Conservation (phyloP, 1,284 basidiomycete genomes). For the Microbotryum intermedium region DNA sequence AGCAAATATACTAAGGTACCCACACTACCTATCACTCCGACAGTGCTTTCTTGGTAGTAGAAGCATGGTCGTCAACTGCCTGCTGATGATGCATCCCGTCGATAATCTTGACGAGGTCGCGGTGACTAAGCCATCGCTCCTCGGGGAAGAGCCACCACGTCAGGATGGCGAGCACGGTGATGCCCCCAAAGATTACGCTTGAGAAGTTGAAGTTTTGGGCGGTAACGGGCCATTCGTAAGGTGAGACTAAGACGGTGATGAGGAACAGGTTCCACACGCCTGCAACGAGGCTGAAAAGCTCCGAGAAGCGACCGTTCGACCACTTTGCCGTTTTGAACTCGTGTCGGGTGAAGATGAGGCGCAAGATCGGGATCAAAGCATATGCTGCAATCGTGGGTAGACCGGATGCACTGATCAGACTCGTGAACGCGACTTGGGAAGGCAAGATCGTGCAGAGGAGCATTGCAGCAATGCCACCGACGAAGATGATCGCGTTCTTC, state of each 20-base stretch:
- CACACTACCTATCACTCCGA: too few species aligned
- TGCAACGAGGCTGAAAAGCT: constrained; percentile 58
- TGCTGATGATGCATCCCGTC: constrained; percentile 4
- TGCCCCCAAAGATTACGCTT: constrained; percentile 60
- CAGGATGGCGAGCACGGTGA: constrained; percentile 63
- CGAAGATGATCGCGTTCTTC: constrained; percentile 44
- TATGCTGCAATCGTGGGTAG: constrained; percentile 75
- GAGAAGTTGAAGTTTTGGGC: constrained; percentile 66
- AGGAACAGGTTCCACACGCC: constrained; percentile 55
- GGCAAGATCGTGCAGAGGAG: constrained; percentile 74
- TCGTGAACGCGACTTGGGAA: constrained; percentile 76
- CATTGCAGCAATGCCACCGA: constrained; percentile 47
- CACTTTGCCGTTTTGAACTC: constrained; percentile 62
- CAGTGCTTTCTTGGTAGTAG: too few species aligned
- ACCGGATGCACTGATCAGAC: constrained; percentile 68
- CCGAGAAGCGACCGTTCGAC: constrained; percentile 55
- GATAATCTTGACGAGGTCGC: constrained; percentile 39
- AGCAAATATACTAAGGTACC: too few species aligned
- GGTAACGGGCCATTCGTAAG: constrained; percentile 69
- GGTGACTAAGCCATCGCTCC: constrained; percentile 62
- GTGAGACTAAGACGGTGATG: constrained; percentile 55
- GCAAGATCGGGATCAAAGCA: constrained; percentile 61
- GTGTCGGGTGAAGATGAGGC: constrained; percentile 63
- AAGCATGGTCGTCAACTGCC: too few species aligned
- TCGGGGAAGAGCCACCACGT: constrained; percentile 67